A percentile compares a stretch with the other conserved stretches of the same genome.
Evolutionary conservation across 139 green algal species (phyloP).

Genomic region (Picochlorum costavermella): DNA sequence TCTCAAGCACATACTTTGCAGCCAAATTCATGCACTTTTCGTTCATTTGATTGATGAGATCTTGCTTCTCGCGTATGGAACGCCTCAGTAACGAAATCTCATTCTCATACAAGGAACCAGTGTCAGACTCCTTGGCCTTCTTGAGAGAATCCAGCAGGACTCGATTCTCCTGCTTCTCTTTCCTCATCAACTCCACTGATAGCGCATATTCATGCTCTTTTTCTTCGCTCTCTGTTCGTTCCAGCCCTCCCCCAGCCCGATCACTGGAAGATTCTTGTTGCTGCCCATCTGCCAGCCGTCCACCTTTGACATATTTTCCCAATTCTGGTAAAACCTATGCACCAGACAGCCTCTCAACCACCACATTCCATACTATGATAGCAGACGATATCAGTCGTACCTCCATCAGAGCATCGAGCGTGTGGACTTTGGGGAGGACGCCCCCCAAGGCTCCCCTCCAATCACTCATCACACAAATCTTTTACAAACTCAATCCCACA

Average conservation of each 20-base stretch:
- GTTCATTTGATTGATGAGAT: not conserved
- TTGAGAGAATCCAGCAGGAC: not conserved
- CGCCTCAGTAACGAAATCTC: not conserved
- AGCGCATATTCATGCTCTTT: not conserved
- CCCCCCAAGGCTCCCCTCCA: no score
- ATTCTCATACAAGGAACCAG: not conserved
- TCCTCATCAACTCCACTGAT: not conserved
- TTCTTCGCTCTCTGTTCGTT: slow-evolving; percentile 3
- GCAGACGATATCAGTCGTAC: no score
- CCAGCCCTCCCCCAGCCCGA: not conserved
- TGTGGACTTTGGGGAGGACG: no score
- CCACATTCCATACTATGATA: no score
- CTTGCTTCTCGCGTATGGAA: not conserved
- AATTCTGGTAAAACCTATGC: no score
- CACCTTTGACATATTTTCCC: no score
- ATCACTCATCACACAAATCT: no score
- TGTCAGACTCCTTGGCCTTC: slow-evolving; percentile 1
- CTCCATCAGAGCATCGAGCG: no score
- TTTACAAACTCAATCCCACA: no score
- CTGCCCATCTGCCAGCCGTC: no score
- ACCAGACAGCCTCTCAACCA: no score
- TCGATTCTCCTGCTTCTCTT: slow-evolving; percentile 1
- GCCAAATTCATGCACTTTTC: not conserved
- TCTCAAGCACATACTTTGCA: no score
- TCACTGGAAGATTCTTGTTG: not conserved